Conservation (phyloP, 192 early-diverging fungal genomes). For the Coemansia sp. region DNA sequence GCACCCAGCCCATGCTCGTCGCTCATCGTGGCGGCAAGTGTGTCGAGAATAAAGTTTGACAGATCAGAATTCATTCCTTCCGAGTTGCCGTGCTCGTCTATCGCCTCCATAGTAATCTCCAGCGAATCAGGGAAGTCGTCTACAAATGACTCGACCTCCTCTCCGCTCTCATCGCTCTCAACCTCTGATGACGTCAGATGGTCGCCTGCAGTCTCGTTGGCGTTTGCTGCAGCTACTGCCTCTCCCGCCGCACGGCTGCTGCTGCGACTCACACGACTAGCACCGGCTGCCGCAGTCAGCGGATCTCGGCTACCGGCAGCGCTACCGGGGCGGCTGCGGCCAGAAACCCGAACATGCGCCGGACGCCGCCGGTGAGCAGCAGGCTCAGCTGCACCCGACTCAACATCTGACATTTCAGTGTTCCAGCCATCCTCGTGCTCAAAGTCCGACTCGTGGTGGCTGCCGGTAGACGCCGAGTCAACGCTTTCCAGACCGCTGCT, state of each 20-base stretch:
- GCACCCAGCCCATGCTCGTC: conserved; percentile 7
- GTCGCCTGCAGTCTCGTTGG: conserved; percentile 7
- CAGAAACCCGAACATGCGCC: not conserved
- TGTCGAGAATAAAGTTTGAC: conserved; percentile 32
- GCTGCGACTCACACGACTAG: not conserved
- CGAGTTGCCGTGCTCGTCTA: conserved; percentile 20
- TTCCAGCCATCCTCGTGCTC: conserved; percentile 36
- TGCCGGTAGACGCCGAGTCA: conserved; percentile 56
- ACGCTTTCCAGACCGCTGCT: conserved; percentile 60
- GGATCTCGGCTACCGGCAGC: conserved; percentile 11
- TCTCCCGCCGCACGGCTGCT: conserved; percentile 12
- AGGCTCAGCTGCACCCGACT: not conserved
- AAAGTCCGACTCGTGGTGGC: conserved; percentile 15
- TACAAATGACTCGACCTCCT: conserved; percentile 35
- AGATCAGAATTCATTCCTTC: conserved; percentile 9
- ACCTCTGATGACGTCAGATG: conserved; percentile 15
- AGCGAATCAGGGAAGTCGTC: conserved; percentile 27
- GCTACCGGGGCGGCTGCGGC: conserved; percentile 21
- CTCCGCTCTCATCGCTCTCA: conserved; percentile 25
- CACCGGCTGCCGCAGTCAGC: not conserved
- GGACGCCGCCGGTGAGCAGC: not conserved
- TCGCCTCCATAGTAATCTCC: conserved; percentile 48
- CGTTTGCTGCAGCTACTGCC: conserved; percentile 2
- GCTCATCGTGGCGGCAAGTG: conserved; percentile 16
- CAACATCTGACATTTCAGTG: conserved; percentile 31